A percentile compares a stretch with the other conserved stretches of the same genome.
phyloP scores from a whole-genome alignment of 345 rosid genomes.

The Tarenaya hassleriana region DNA sequence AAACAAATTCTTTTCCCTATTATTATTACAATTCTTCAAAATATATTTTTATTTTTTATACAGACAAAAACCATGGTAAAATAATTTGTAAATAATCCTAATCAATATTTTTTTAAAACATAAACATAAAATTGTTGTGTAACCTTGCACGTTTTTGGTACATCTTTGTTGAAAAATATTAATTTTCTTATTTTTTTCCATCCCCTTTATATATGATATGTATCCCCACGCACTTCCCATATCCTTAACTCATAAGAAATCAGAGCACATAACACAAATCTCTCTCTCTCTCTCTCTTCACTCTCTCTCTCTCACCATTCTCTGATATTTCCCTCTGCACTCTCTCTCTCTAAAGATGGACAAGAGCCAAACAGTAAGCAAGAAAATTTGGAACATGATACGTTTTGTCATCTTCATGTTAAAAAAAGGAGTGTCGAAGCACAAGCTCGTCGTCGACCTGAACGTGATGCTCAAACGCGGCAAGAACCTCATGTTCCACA shows the following conservation, averaged over 20 bases:
- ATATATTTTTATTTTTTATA: too few species aligned
- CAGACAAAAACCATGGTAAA: too few species aligned
- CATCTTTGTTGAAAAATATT: constrained; percentile 17
- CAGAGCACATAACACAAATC: constrained; percentile 16
- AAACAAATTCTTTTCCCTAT: too few species aligned
- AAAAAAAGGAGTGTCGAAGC: constrained; percentile 54
- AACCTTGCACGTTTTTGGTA: constrained; percentile 25
- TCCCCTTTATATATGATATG: constrained; percentile 42
- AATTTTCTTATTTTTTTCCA: constrained; percentile 8
- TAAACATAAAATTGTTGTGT: constrained; percentile 7
- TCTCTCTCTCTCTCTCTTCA: constrained; percentile 16
- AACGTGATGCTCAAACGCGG: constrained; percentile 74
- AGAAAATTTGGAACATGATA: constrained; percentile 55
- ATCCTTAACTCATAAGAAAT: constrained; percentile 32
- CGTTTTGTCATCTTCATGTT: constrained; percentile 69
- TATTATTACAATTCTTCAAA: too few species aligned
- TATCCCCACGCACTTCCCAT: constrained; percentile 17
- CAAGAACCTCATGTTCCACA: constrained; percentile 60
- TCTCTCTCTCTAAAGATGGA: constrained; percentile 22
- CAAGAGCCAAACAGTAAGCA: constrained; percentile 48
- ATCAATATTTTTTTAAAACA: neutral
- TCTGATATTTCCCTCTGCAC: too few species aligned
- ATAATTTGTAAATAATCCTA: neutral
- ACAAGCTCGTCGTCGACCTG: constrained; percentile 62
- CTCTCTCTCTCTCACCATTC: constrained; percentile 16